These are phyloP conservation scores for Lyophyllum shimeji DNA, from an alignment of 768 basidiomycete species.

Conservation along the genomic window DNA sequence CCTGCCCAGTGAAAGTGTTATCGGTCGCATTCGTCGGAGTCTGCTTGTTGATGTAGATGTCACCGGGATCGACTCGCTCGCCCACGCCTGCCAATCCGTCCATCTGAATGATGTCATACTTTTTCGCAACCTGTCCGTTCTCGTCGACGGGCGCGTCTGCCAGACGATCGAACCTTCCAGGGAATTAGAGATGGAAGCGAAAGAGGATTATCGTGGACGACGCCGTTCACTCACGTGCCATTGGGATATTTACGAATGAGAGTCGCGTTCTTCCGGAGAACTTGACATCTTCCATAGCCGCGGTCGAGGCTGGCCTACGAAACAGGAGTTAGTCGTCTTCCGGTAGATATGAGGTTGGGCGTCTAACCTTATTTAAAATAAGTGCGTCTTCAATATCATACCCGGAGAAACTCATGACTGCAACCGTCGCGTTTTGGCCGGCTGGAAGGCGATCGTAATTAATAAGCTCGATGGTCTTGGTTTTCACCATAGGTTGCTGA, in stretches of 20 bases:
- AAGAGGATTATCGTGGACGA: slow-evolving; percentile 1
- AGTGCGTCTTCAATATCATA: slow-evolving; percentile 99
- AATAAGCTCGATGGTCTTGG: slow-evolving; percentile 95
- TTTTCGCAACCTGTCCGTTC: slow-evolving; percentile 74
- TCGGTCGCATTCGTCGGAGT: slow-evolving; percentile 93
- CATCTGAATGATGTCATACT: slow-evolving; percentile 86
- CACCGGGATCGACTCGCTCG: slow-evolving; percentile 88
- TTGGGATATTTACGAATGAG: slow-evolving; percentile 96
- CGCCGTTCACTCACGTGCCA: slow-evolving; percentile 72
- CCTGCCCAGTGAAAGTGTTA: slow-evolving; percentile 83
- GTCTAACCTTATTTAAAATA: slow-evolving; percentile 83
- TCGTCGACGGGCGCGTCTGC: slow-evolving; percentile 90
- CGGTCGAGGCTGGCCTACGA: slow-evolving; percentile 89
- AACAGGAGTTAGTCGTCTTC: slow-evolving; percentile 9
- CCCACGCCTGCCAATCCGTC: slow-evolving; percentile 97
- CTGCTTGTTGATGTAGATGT: slow-evolving; percentile 97
- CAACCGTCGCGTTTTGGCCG: slow-evolving; percentile 97
- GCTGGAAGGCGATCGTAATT: slow-evolving; percentile 97
- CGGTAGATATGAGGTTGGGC: neutral
- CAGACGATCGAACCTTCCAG: slow-evolving; percentile 80
- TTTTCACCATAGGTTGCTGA: slow-evolving; percentile 99
- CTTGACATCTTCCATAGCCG: slow-evolving; percentile 97
- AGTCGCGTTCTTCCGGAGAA: slow-evolving; percentile 92
- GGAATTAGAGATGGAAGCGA: slow-evolving; percentile 7
- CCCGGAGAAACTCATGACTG: slow-evolving; percentile 98